These are phyloP conservation scores for Nicotiana benthamiana DNA, from an alignment of 257 asterid species.

Conservation along the genomic window DNA sequence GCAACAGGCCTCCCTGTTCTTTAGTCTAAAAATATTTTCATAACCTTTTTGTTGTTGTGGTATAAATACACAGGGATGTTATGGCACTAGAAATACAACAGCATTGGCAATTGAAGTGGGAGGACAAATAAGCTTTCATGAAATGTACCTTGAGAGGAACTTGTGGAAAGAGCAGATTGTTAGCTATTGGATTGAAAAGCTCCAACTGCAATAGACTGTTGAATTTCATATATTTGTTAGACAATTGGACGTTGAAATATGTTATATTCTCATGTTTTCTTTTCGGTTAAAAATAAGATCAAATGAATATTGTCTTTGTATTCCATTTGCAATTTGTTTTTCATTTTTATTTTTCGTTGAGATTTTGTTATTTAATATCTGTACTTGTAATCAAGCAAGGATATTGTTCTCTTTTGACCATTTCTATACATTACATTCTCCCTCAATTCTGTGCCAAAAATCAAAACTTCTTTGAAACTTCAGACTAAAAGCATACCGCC, in stretches of 20 bases:
- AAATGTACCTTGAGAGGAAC: constrained; percentile 38
- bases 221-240: background rate
- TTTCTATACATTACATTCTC: background rate
- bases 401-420: too few relatives aligned
- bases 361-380: background rate
- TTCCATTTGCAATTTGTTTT: background rate
- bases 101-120: constrained; percentile 35
- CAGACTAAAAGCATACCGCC: too few relatives aligned
- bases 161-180: constrained; percentile 48
- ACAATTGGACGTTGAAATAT: background rate
- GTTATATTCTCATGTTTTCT: background rate
- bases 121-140: constrained; percentile 58
- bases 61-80: constrained; percentile 18
- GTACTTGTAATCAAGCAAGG: background rate
- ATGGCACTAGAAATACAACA: constrained; percentile 44
- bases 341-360: background rate
- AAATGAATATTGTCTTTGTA: background rate
- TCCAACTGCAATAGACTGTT: background rate
- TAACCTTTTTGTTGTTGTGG: background rate
- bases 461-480: too few relatives aligned
- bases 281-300: background rate
- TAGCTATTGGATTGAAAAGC: constrained; percentile 29
- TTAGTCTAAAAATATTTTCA: background rate
- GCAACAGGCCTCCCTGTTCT: too few relatives aligned
- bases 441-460: background rate